These are phyloP conservation scores for Pestalotiopsis sp. DNA, from an alignment of 2,329 filamentous ascomycete species.

Conservation along the genomic window DNA sequence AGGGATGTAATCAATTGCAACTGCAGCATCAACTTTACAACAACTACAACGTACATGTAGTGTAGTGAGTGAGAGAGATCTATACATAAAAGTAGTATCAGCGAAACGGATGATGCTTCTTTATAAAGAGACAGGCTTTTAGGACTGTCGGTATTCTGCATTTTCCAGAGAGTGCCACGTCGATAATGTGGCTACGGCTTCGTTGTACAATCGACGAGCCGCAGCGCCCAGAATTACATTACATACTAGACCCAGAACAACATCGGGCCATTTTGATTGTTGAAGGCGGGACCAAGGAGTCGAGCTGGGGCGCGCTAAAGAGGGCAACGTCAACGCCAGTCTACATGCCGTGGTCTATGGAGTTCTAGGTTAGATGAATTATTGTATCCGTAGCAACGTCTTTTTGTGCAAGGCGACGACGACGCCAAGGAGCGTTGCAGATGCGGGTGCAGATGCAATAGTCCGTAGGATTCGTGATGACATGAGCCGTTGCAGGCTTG, in stretches of 20 bases:
- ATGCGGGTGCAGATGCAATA: too few species aligned
- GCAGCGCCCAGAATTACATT: not conserved
- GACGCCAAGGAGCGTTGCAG: not conserved
- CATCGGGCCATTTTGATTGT: not conserved
- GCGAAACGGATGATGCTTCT: not conserved
- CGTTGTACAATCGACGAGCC: not conserved
- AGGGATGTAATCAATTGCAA: too few species aligned
- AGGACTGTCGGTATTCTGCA: not conserved
- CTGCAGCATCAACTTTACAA: too few species aligned
- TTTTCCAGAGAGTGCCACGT: not conserved
- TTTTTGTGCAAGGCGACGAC: not conserved
- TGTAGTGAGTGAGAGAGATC: not conserved
- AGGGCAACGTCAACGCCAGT: not conserved
- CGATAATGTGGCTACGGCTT: not conserved
- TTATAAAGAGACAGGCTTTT: not conserved
- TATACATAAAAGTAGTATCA: not conserved
- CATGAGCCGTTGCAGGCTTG: not conserved
- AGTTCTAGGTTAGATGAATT: not conserved
- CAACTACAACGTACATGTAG: not conserved
- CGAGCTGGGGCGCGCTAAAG: slow-evolving; percentile 7
- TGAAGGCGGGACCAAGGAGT: not conserved
- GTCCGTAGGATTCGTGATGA: not conserved
- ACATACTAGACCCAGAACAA: not conserved
- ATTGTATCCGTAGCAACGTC: slow-evolving; percentile 1
- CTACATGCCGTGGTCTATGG: not conserved